These are phyloP conservation scores for Buddleja alternifolia DNA, from an alignment of 257 asterid genomes.

Conservation along the genomic window DNA sequence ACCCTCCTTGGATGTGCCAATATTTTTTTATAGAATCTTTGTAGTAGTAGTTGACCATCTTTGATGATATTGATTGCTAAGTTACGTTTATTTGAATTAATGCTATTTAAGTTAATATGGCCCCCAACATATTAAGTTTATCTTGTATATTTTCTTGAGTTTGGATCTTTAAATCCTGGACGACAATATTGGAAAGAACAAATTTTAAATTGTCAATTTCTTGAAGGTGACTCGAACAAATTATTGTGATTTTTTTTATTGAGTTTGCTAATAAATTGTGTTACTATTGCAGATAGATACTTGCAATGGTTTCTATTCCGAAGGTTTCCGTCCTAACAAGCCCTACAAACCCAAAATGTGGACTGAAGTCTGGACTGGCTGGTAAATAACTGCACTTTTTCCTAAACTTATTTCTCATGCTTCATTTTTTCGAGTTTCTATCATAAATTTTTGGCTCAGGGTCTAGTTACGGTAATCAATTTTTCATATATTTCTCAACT, in stretches of 20 bases:
- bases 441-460: background rate
- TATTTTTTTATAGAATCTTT: background rate
- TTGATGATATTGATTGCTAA: background rate
- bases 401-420: background rate
- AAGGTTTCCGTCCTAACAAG: constrained; percentile 69
- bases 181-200: no score
- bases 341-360: constrained; percentile 93
- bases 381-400: constrained; percentile 45
- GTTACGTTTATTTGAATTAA: background rate
- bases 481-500: background rate
- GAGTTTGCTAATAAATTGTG: background rate
- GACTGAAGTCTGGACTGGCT: constrained; percentile 94
- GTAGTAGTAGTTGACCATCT: background rate
- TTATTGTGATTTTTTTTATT: background rate
- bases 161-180: no score
- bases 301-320: constrained; percentile 93
- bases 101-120: background rate
- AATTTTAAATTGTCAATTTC: constrained; percentile 7
- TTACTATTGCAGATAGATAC: constrained; percentile 69
- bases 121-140: background rate
- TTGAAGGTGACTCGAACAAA: background rate
- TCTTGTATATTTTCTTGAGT: no score
- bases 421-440: background rate
- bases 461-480: constrained; percentile 3
- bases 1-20: background rate